Base-by-base conservation (phyloP, 176 grass and related monocot species). In the Tillandsia leiboldiana region DNA sequence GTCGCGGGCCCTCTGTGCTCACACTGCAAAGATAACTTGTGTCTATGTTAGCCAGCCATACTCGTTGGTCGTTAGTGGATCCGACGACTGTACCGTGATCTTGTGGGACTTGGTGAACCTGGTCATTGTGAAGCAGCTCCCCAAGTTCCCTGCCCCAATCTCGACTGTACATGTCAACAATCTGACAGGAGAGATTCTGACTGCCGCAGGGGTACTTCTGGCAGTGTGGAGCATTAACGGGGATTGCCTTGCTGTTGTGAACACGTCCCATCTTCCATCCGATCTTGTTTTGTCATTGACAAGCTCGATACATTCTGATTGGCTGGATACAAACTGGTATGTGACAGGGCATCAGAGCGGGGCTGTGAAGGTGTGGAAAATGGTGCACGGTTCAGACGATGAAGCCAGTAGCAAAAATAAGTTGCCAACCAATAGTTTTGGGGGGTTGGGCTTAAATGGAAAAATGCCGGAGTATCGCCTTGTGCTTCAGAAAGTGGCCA, bases 321-420 rank as follows among this genome's bases (percentile, higher is more conserved):
- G 95, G 90, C 86, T 79, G 58, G 95, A 99, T 26, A 99, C 90
- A 29, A 88, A 99, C 63, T 99, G 95, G 90, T 99, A 84, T 3
- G 90, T 94, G 69, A 99, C 95, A 27, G 95, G 95, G 51, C 95
- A 99, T 53, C 95, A 99, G 79, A 99, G 95, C 26, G 95, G 95
- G 51, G 95, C 90, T 29, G 90, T 99, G 52, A 99, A 99, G 82
- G 84, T 99, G 33, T 99, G 95, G 95, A 93, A 94, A 66, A 99
- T 99, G 95, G 87, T 99, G 51, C 90, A 99, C 82, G 84, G 53
- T 86, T 90, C 80, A 3, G 81, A 87, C 57, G 84, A 90, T 47
- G 90, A 99, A 56, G 81, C 47, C 42, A 81, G 72, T 71, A 84
- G 15, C 50, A 87, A 84, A 68, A 78, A 63, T 64, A 87, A 81